Evolutionary conservation across 1,284 basidiomycete species (phyloP), one percentile per base, ranked within the genome.

Genomic region (Moniliophthora roreri): DNA sequence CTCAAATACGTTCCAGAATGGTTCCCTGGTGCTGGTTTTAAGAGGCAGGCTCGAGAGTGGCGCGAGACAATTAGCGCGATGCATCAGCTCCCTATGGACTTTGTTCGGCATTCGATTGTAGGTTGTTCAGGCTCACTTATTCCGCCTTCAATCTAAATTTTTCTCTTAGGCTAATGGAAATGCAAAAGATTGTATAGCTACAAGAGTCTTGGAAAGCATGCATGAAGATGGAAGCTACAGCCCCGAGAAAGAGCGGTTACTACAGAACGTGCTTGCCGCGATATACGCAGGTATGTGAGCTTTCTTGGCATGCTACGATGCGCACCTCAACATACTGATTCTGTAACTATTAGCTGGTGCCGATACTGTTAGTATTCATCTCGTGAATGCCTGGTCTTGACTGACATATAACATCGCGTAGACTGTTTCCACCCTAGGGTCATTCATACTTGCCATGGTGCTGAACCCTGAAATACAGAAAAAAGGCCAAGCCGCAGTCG

Each of bases 401-500:
- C 15, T 23, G 34, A 26, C 18, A 18, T 36, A 2, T 11, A 4
- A 47, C 9, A 23, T 18, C 39, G 10, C 36, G n/a, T 15, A 55
- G 53, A 54, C 54, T 4, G 40, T 45, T 11, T 24, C 54, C 4
- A 20, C 26, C 3, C 21, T 42, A 11, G 32, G 21, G 8, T 40
- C 37, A 1, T 45, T 54, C 35, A 20, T 52, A 23, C 46, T 51
- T n/a, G 58, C 50, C 3, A 50, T 51, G 35, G 48, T 49, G 18
- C 8, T 48, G 37, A 41, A 61, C 46, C 59, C 61, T 3, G 57
- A 59, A 4, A 40, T 58, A 8, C 51, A 57, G 48, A 55, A 51
- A 37, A 59, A 57, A 46, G 61, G 54, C 7, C 61, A 61, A 16
- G 53, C 39, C 0, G 59, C 56, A 20, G 42, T 61, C 1, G 61